Evolutionary conservation across 345 rosid species (phyloP).

Genomic region (Salix caprea): DNA sequence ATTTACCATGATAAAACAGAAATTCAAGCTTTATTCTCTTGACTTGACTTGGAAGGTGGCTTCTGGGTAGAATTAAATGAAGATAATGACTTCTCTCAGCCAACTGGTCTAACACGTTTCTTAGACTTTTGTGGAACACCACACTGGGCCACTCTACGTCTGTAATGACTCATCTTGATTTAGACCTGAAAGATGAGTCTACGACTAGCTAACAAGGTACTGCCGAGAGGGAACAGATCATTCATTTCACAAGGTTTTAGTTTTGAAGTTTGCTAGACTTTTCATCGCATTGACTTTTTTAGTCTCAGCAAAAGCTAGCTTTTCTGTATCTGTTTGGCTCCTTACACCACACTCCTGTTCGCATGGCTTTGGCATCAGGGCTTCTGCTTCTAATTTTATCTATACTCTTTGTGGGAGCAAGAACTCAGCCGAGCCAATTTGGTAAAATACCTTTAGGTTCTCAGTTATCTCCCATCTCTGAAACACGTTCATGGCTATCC

Average conservation of each 20-base stretch:
- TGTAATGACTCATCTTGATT: not conserved
- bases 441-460: not conserved
- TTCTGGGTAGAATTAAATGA: not conserved
- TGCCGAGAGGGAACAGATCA: not conserved
- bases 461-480: not conserved
- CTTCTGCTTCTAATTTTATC: not conserved
- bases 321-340: not conserved
- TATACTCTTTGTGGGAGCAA: not conserved
- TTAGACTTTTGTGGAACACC: not conserved
- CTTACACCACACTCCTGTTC: not conserved
- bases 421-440: not conserved
- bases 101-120: not conserved
- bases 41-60: not conserved
- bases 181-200: not conserved
- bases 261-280: not conserved
- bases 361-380: not conserved
- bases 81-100: not conserved
- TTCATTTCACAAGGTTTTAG: not conserved
- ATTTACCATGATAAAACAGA: not conserved
- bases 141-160: not conserved
- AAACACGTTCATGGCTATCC: slow-evolving; percentile 15
- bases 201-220: not conserved
- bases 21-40: not conserved
- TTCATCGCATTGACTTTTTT: not conserved
- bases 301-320: not conserved